Conservation (phyloP, 768 basidiomycete genomes). For the Auriscalpium orientale region DNA sequence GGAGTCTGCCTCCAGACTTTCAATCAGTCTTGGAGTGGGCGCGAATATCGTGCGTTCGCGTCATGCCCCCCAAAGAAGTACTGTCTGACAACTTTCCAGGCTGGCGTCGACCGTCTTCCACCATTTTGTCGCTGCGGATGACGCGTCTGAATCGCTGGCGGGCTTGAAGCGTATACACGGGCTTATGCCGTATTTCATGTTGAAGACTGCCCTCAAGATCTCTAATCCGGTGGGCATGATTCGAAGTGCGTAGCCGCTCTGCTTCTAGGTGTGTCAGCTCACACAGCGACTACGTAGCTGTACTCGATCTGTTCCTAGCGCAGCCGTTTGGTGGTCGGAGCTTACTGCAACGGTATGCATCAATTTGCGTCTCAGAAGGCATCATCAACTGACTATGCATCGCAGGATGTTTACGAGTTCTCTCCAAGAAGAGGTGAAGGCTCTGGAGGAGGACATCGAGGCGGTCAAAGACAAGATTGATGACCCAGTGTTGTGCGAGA, state of each 20-base stretch:
- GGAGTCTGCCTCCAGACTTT: conserved; percentile 76
- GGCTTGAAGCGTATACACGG: conserved; percentile 90
- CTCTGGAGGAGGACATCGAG: conserved; percentile 80
- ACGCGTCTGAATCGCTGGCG: conserved; percentile 82
- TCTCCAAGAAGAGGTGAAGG: conserved; percentile 80
- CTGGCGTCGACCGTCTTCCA: conserved; percentile 96
- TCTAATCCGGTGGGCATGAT: conserved; percentile 98
- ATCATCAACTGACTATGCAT: not conserved
- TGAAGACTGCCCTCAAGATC: conserved; percentile 85
- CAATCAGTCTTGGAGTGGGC: conserved; percentile 94
- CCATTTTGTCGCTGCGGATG: conserved; percentile 87
- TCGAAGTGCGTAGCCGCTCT: conserved; percentile 43
- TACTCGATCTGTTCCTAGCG: conserved; percentile 92
- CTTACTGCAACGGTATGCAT: conserved; percentile 72
- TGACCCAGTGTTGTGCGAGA: conserved; percentile 81
- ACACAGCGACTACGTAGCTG: conserved; percentile 25
- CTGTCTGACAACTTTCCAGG: conserved; percentile 31
- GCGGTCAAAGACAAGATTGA: conserved; percentile 84
- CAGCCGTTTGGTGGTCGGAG: conserved; percentile 94
- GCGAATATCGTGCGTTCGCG: conserved; percentile 75
- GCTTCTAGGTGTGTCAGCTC: no score
- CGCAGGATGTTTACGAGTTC: conserved; percentile 92
- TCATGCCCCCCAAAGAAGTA: not conserved
- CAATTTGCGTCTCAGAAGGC: not conserved
- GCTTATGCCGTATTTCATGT: conserved; percentile 95